Evolutionary conservation across 225 moss, liverwort and hornwort genomes (phyloP).

Genomic region (Straminergon stramineum): DNA sequence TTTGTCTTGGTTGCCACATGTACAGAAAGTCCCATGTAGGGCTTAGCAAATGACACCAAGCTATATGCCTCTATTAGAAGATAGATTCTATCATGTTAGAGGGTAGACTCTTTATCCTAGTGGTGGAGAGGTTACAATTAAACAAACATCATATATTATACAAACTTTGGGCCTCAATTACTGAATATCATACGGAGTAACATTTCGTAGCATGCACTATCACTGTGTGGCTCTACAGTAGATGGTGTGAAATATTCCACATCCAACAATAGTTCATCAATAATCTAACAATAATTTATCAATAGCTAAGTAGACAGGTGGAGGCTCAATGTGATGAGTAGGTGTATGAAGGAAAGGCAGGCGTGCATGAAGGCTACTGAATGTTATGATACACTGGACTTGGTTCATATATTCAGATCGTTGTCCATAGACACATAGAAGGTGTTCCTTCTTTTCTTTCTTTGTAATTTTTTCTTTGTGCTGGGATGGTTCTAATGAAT

Average conservation of each 20-base stretch:
- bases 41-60: neutral
- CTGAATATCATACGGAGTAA: neutral
- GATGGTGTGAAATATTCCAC: neutral
- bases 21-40: neutral
- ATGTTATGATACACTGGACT: neutral
- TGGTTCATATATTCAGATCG: neutral
- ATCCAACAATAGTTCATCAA: neutral
- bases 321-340: neutral
- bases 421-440: neutral
- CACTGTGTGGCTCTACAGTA: rapidly evolving
- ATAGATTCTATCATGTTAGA: too few species aligned
- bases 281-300: neutral
- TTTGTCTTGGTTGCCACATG: too few species aligned
- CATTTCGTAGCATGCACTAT: neutral
- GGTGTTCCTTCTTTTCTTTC: neutral
- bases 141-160: neutral
- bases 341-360: neutral
- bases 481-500: neutral
- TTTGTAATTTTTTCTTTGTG: too few species aligned
- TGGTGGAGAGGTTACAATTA: neutral
- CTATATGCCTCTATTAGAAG: neutral
- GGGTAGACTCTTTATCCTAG: neutral
- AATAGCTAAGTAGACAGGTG: rapidly evolving
- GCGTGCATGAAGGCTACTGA: neutral
- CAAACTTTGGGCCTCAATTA: neutral